These are phyloP conservation scores for Boletellus deceptivus DNA, from an alignment of 1,284 basidiomycete species.

Conservation along the genomic window DNA sequence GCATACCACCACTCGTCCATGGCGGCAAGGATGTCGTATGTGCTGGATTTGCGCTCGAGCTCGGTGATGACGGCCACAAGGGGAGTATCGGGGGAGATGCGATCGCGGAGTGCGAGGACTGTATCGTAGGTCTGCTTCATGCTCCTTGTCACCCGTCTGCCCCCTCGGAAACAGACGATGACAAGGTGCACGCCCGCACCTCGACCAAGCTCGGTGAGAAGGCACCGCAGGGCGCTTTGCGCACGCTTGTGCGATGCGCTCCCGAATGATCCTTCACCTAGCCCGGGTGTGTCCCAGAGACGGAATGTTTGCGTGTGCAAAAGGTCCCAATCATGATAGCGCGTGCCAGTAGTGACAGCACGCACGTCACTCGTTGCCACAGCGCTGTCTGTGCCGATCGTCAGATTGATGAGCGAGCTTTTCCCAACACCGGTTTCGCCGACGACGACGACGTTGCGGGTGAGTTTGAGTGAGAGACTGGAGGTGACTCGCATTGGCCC, in stretches of 20 bases:
- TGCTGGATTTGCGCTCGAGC: constrained; percentile 15
- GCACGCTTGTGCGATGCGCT: constrained; percentile 11
- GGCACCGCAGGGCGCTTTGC: constrained; percentile 18
- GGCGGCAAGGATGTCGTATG: constrained; percentile 4
- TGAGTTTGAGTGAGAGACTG: constrained; percentile 18
- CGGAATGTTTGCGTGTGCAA: constrained; percentile 22
- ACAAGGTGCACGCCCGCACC: constrained; percentile 26
- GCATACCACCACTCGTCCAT: constrained; percentile 27
- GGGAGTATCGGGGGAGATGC: constrained; percentile 18
- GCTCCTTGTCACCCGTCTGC: constrained; percentile 17
- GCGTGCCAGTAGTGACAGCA: constrained; percentile 22
- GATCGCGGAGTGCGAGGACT: constrained; percentile 14
- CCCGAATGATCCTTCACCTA: constrained; percentile 21
- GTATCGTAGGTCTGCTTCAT: constrained; percentile 26
- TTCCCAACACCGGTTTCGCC: constrained; percentile 29
- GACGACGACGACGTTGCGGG: constrained; percentile 24
- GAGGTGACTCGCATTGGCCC: constrained; percentile 2
- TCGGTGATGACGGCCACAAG: constrained; percentile 24
- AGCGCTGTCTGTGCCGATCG: constrained; percentile 17
- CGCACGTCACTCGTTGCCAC: constrained; percentile 15
- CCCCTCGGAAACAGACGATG: constrained; percentile 24
- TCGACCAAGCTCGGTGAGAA: constrained; percentile 25
- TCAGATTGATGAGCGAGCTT: constrained; percentile 25
- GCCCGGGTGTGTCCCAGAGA: constrained; percentile 31
- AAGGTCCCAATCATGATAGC: constrained; percentile 24